Evolutionary conservation across 2,329 filamentous ascomycete genomes (phyloP).

Genomic region (Parastagonospora avenae): DNA sequence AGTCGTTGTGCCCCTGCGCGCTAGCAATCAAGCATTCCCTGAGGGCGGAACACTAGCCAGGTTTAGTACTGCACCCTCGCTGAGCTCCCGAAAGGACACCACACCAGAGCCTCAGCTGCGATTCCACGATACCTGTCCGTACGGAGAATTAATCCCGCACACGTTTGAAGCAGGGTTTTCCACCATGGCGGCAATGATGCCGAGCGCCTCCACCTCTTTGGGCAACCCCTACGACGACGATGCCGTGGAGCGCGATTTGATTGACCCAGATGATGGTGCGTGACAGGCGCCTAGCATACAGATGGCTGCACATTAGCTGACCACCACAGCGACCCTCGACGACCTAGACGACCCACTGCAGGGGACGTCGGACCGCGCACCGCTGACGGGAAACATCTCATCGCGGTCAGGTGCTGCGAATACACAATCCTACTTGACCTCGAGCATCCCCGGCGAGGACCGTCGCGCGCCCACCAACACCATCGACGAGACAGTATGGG

Average conservation of each 20-base stretch:
- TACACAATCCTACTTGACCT: conserved; percentile 83
- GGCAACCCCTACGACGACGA: conserved; percentile 53
- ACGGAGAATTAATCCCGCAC: conserved; percentile 30
- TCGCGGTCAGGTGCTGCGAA: conserved; percentile 53
- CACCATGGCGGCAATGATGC: conserved; percentile 54
- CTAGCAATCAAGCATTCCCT: conserved; percentile 27
- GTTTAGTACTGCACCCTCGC: conserved; percentile 24
- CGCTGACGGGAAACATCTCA: conserved; percentile 81
- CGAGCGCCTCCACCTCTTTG: conserved; percentile 42
- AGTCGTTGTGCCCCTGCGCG: conserved; percentile 19
- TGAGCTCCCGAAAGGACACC: conserved; percentile 20
- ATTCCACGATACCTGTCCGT: conserved; percentile 28
- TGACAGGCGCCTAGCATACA: conserved; percentile 16
- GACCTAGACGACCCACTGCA: conserved; percentile 89
- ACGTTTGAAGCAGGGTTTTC: conserved; percentile 24
- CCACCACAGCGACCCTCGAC: conserved; percentile 73
- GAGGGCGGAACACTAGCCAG: conserved; percentile 30
- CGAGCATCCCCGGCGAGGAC: conserved; percentile 89
- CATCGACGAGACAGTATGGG: conserved; percentile 97
- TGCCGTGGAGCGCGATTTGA: conserved; percentile 56
- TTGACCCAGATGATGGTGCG: conserved; percentile 59
- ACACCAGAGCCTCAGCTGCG: conserved; percentile 37
- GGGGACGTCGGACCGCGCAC: conserved; percentile 72
- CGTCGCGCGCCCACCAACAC: conserved; percentile 87
- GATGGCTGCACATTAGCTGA: conserved; percentile 11